Base-by-base conservation (phyloP, 345 rosid species). In the Lepidium sativum region DNA sequence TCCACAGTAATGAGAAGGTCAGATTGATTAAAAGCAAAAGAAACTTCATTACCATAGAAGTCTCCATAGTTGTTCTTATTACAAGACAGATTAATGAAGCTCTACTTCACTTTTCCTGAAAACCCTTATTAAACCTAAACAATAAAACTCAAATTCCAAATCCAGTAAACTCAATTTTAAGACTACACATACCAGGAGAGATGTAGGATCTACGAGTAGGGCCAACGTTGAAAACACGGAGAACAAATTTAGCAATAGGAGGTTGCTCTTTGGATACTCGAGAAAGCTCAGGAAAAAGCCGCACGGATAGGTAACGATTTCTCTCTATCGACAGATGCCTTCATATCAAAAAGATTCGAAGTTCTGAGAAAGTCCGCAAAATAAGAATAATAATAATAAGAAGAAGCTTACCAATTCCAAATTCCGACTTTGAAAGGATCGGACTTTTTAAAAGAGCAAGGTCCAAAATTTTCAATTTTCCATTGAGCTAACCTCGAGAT, bases 401-500 rank as follows among this genome's bases (percentile, higher is more conserved):
- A 8, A 2, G 13, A 15, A 33, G 25, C 1, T 69, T 72, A 88
- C 97, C 98, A 92, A 81, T 84, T 92, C 98, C 98, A 92, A 68
- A 89, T 86, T 58, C 98, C 98, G 64, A 87, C 76, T 69, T 77
- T 84, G 82, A 92, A 92, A 48, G 97, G 89, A 43, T 92, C 97
- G 31, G 98, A 92, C 45, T 86, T 92, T 38, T 77, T 83, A 83
- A 71, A 87, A 47, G 89, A 78, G 52, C 80, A 80, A 67, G 97
- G 87, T 4, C 96, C 94, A 49, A 84, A 86, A 75, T 75, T 87
- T 15, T 87, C 94, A 79, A 92, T 84, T 76, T 80, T 82, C 98
- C 98, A 92, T 71, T 89, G 98, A 10, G 96, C 98, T 35, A 89
- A 79, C 42, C 97, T 82, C 37, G 97, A 92, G 74, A 89, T 82